Evolutionary conservation across 2,329 filamentous ascomycete species (phyloP), one percentile per base, ranked within the genome.

Genomic region (Penicillium sp.): DNA sequence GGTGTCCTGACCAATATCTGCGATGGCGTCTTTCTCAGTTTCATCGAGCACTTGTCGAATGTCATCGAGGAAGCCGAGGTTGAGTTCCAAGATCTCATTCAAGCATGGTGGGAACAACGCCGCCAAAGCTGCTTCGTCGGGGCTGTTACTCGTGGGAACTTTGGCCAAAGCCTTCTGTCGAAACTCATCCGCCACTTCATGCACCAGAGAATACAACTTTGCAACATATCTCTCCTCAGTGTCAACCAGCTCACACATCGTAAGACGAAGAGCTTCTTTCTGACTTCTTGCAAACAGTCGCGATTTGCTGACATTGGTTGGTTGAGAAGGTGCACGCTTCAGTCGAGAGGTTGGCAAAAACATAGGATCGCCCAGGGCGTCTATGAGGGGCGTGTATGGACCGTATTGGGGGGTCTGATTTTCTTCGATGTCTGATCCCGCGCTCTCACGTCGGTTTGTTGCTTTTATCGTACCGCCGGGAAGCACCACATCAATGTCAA

Each of bases 191-290:
- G 89, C 89, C 27, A 96, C 83, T 51, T 86, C 82, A 55, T 87
- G 83, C 35, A 95, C 87, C 52, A 99, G 73, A 58, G 93, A 88
- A 54, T 88, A 82, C 49, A 99, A 73, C 69, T 97, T 96, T 61
- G 81, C 79, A 35, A 99, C 89, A 70, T 97, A 99, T 68, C 89
- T 86, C 66, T 93, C 89, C 68, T 99, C 93, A 0, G 93, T 99
- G 62, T 95, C 88, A 29, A 96, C 82, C 52, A 97, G 74, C 68
- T 99, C 93, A 51, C 82, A 84, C 78, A 99, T 84, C 68, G 95
- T 92, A 70, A 91, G 86, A 34, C 91, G 83, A 58, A 96, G 75
- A 44, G 87, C 87, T 58, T 90, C 80, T 64, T 95, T 95, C 64
- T 96, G 89, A 49, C 87, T 83, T 59, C 83, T 84, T 30, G 85